A percentile compares a stretch with the other conserved stretches of the same genome.
Evolutionary conservation across 441 rosid species (phyloP).

Genomic region (Metrosideros polymorpha): DNA sequence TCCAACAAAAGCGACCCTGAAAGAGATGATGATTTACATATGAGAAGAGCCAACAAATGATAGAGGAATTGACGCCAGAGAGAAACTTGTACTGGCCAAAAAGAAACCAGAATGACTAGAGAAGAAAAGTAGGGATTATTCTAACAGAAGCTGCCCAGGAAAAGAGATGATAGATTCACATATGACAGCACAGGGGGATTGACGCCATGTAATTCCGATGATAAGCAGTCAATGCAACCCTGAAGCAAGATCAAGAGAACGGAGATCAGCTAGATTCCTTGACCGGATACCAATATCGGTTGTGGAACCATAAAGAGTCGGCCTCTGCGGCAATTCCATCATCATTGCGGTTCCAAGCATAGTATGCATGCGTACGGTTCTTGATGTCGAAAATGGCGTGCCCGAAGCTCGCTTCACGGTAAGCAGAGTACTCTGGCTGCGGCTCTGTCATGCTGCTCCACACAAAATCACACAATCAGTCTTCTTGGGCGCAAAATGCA

Average conservation of each 20-base stretch:
- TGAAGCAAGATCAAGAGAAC: neutral
- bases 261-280: neutral
- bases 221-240: neutral
- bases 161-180: neutral
- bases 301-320: constrained; percentile 29
- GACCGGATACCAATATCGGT: constrained; percentile 21
- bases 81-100: neutral
- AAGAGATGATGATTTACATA: neutral
- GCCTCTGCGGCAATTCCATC: constrained; percentile 23
- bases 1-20: neutral
- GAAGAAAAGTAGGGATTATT: neutral
- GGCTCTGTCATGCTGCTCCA: constrained; percentile 11
- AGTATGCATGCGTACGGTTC: constrained; percentile 32
- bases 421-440: constrained; percentile 23
- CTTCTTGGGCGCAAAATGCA: neutral
- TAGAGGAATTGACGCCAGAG: neutral
- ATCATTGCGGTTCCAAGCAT: constrained; percentile 34
- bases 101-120: neutral
- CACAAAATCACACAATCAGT: neutral
- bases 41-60: neutral
- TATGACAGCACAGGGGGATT: neutral
- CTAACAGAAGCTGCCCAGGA: neutral
- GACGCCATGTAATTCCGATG: neutral
- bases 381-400: constrained; percentile 20
- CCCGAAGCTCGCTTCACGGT: constrained; percentile 23